These are phyloP conservation scores for Hanseniaspora guilliermondii DNA, from an alignment of 805 yeast genomes.

Conservation along the genomic window DNA sequence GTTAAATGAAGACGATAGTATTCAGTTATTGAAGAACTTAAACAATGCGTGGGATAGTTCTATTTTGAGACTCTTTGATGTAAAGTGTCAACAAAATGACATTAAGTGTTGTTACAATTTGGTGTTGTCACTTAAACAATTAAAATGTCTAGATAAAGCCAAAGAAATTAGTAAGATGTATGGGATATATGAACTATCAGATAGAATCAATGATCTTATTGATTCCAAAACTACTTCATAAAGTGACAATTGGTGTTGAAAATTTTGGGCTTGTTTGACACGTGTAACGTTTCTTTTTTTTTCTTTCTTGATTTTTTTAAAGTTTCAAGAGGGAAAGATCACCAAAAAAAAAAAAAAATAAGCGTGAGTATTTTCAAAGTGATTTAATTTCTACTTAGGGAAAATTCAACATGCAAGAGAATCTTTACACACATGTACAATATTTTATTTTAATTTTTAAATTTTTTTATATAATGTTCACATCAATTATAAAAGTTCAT, in stretches of 20 bases:
- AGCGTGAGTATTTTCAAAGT: not conserved
- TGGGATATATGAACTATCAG: constrained; percentile 40
- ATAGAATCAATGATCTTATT: constrained; percentile 41
- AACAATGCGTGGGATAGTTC: constrained; percentile 60
- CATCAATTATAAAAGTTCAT: no score
- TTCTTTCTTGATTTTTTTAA: not conserved
- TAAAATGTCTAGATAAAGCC: constrained; percentile 74
- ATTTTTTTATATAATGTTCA: no score
- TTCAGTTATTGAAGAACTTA: constrained; percentile 37
- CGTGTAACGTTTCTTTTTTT: not conserved
- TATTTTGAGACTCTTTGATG: constrained; percentile 61
- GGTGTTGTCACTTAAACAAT: constrained; percentile 56
- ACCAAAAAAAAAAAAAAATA: not conserved
- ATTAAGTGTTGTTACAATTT: constrained; percentile 56
- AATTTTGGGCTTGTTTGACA: no score
- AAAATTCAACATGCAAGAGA: not conserved
- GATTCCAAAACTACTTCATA: constrained; percentile 29
- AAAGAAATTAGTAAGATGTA: constrained; percentile 69
- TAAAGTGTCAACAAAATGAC: constrained; percentile 56
- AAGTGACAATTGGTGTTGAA: no score
- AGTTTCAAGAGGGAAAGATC: not conserved
- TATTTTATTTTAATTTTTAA: no score
- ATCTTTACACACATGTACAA: no score
- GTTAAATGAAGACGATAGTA: not conserved
- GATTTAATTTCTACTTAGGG: not conserved